Base-by-base conservation (phyloP, 257 asterid species). In the Henckelia pumila region DNA sequence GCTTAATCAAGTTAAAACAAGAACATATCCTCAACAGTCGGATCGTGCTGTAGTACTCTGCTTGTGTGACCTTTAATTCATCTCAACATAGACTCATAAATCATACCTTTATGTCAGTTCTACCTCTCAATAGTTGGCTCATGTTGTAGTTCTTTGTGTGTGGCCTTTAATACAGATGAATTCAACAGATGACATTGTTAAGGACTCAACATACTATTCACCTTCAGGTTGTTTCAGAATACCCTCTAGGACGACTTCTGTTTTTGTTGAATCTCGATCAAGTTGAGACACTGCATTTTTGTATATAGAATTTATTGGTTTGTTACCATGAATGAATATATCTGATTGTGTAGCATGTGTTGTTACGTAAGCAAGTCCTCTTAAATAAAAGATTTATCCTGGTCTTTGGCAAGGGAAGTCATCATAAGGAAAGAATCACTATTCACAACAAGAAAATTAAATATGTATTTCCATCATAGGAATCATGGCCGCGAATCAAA, bases 241-340 rank as follows among this genome's bases (percentile, higher is more conserved):
- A 67, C 97, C 99, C 25, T 65, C 82, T 4, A 81, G 97, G 77
- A 93, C 97, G 13, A 77, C 93, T 4, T 73, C 97, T 3, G 96
- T 93, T 67, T 93, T 86, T 33, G 87, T 88, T 29, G 86, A 88
- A 66, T 78, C 74, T 66, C 89, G 95, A 56, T 49, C 63, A 17
- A 20, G 50, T 40, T 71, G 73, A 69, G 61, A 72, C 60, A 20
- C 66, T 30, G 14, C n/a, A 47, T 47, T 40, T 40, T 40, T 40
- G 52, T 59, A 6, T 24, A 25, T 11, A 50, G 4, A 30, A 59
- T 13, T 44, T 52, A 13, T n/a, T 32, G 62, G 29, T 19, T 29
- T 52, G 28, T 11, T 26, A 20, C 19, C 32, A 21, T 19, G 14
- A 16, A 14, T 40, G 52, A 40, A 37, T 44, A 44, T 44, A 44